Evolutionary conservation across 2,329 filamentous ascomycete species (phyloP), one percentile per base, ranked within the genome.

Genomic region (Ophiostoma populinum): DNA sequence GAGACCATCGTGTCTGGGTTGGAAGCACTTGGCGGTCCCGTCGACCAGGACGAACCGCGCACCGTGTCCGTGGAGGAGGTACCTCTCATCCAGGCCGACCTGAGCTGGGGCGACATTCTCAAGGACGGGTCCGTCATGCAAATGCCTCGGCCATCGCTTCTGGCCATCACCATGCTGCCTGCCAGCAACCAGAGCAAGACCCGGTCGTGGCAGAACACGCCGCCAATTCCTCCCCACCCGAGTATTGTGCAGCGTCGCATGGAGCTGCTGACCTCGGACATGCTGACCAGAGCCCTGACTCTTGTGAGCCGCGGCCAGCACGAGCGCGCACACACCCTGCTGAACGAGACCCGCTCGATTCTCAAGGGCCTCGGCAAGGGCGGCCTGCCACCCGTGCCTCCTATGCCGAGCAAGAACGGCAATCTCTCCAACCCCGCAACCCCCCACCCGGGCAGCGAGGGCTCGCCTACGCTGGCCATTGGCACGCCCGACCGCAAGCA

Each of bases 201-300:
- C 42, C 59, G 69, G 45, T 70, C 75, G 12, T 75, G 70, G 70
- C 61, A 60, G 29, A 70, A 63, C 45, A 61, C 66, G 10, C 82
- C 86, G 11, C 81, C 85, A 1, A 98, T 98, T 42, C 90, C 90
- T 11, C 87, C 90, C 30, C 90, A 95, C 51, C 86, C 90, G 5
- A 82, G 78, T 42, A 85, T 98, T 40, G 87, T 98, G 6, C 90
- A 98, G 57, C 73, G 90, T 26, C 79, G 90, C 30, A 98, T 98
- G 90, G 90, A 98, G 56, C 65, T 98, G 20, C 68, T 98, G 35
- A 95, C 90, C 3, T 95, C 87, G 2, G 90, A 98, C 53, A 98
- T 98, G 90, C 69, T 98, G 43, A 92, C 83, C 7, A 70, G 90
- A 39, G 86, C 90, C 11, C 61, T 98, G 41, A 93, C 85, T 0